Evolutionary conservation across 106 monocot species (phyloP).

Genomic region (Acorus calamus): DNA sequence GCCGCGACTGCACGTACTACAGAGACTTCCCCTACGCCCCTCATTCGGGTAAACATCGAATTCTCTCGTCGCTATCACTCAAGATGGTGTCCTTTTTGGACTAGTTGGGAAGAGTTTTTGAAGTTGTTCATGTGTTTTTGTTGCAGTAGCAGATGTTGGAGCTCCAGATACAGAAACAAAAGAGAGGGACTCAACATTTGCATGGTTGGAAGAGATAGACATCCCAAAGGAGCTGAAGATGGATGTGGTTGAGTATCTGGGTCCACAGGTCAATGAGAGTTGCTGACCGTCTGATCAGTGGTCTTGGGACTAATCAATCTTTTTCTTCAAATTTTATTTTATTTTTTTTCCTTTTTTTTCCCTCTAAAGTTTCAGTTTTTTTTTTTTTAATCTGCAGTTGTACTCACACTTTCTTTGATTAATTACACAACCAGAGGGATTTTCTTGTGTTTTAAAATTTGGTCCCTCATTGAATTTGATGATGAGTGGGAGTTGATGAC

Average conservation of each 20-base stretch:
- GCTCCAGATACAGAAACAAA: background rate
- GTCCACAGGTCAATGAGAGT: conserved; percentile 46
- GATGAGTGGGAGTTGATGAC: too few species aligned
- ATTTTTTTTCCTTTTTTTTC: too few species aligned
- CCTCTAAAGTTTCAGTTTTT: too few species aligned
- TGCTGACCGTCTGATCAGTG: conserved; percentile 4
- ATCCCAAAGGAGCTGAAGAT: conserved; percentile 41
- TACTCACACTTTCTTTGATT: too few species aligned
- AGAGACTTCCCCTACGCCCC: conserved; percentile 23
- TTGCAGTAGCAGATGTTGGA: conserved; percentile 9
- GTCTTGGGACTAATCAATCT: too few species aligned
- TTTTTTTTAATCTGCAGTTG: too few species aligned
- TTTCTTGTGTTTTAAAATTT: too few species aligned
- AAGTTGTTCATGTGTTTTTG: too few species aligned
- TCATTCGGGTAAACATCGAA: conserved; percentile 10
- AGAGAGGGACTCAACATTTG: conserved; percentile 4
- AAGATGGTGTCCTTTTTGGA: background rate
- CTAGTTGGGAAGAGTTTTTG: too few species aligned
- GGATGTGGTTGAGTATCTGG: conserved; percentile 40
- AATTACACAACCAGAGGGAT: too few species aligned
- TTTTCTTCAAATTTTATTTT: too few species aligned
- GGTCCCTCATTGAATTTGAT: too few species aligned
- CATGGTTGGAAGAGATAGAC: conserved; percentile 73
- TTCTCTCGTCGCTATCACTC: background rate
- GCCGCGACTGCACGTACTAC: conserved; percentile 70